These are phyloP conservation scores for Fraxinus quadrangulata DNA, from an alignment of 257 asterid species.

Conservation along the genomic window DNA sequence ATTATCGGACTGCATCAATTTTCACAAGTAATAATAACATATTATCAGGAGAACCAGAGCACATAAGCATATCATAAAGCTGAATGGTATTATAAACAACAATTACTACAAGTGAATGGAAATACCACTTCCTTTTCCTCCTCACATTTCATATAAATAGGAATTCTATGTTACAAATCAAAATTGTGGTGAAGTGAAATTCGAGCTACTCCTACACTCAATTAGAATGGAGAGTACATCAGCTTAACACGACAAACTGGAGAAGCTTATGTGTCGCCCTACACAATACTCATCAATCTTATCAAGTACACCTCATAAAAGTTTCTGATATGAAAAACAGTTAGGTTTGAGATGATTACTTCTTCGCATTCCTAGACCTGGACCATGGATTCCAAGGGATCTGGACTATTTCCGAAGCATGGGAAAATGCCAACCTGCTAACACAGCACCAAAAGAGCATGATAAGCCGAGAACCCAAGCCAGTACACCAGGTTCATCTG, in stretches of 20 bases:
- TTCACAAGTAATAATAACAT: background rate
- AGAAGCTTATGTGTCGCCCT: constrained; percentile 25
- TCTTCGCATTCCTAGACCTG: background rate
- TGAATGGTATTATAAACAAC: constrained; percentile 31
- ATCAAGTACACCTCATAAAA: constrained; percentile 9
- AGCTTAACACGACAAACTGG: constrained; percentile 35
- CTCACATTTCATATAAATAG: constrained; percentile 45
- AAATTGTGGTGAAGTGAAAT: constrained; percentile 50
- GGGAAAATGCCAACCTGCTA: constrained; percentile 9
- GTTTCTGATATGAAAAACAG: background rate
- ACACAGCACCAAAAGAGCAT: background rate
- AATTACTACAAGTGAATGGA: constrained; percentile 36
- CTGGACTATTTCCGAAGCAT: background rate
- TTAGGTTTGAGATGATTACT: background rate
- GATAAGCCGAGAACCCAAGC: background rate
- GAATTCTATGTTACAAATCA: constrained; percentile 58
- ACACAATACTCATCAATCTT: constrained; percentile 20
- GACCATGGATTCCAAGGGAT: background rate
- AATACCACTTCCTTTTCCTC: constrained; percentile 31
- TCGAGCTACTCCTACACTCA: constrained; percentile 40
- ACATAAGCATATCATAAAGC: constrained; percentile 14
- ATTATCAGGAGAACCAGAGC: background rate
- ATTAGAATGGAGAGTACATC: constrained; percentile 24
- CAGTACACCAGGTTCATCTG: constrained; percentile 14
- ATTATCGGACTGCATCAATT: background rate